These are phyloP conservation scores for Aspergillus wentii DNA, from an alignment of 495 filamentous ascomycete species.

Conservation along the genomic window DNA sequence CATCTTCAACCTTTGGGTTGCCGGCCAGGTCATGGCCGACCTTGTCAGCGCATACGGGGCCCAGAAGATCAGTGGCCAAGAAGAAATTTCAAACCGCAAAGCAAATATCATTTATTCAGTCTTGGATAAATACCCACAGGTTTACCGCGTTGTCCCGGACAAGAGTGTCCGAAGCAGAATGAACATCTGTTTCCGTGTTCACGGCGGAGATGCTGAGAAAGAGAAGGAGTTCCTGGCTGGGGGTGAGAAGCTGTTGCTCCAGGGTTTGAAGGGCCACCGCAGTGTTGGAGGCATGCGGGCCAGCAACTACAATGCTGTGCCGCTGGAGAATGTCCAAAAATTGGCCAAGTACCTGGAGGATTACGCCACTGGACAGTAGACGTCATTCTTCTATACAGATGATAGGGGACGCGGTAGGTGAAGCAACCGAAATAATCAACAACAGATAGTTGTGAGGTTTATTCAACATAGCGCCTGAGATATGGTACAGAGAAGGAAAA, in stretches of 20 bases:
- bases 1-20: slow-evolving; percentile 90
- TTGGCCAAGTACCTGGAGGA: slow-evolving; percentile 54
- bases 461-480: slow-evolving; percentile 24
- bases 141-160: slow-evolving; percentile 70
- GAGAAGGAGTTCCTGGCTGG: slow-evolving; percentile 76
- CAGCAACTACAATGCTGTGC: slow-evolving; percentile 58
- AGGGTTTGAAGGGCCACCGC: slow-evolving; percentile 76
- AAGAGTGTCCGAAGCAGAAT: slow-evolving; percentile 73
- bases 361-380: slow-evolving; percentile 43
- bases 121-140: slow-evolving; percentile 63
- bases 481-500: slow-evolving; percentile 18
- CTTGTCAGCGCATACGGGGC: slow-evolving; percentile 55
- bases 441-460: slow-evolving; percentile 15
- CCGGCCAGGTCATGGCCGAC: slow-evolving; percentile 73
- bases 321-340: slow-evolving; percentile 54
- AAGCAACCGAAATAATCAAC: slow-evolving; percentile 8
- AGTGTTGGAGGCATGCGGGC: slow-evolving; percentile 64
- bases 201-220: slow-evolving; percentile 49
- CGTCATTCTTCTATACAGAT: no score
- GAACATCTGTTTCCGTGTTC: slow-evolving; percentile 86
- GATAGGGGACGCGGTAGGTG: slow-evolving; percentile 3
- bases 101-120: slow-evolving; percentile 66
- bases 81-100: slow-evolving; percentile 67
- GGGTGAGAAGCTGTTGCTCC: slow-evolving; percentile 56
- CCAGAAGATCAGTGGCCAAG: slow-evolving; percentile 58